Conservation (phyloP, 2,329 filamentous ascomycete genomes). For the Didymella segeticola region DNA sequence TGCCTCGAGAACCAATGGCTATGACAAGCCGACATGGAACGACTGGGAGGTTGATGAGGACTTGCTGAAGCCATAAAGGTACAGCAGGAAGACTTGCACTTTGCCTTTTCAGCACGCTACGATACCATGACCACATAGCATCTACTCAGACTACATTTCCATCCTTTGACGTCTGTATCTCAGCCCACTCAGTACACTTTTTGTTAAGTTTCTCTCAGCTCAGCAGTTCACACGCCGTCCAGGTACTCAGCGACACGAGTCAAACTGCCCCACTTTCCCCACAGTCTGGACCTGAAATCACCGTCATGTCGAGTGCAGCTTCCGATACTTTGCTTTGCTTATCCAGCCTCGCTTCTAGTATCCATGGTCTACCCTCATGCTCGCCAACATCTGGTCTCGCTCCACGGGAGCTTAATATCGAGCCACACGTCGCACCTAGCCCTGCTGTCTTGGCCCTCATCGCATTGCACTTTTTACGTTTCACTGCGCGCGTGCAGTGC, state of each 20-base stretch:
- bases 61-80: slow-evolving; percentile 38
- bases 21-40: slow-evolving; percentile 58
- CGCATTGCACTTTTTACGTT: not conserved
- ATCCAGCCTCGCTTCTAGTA: not conserved
- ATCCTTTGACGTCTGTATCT: no score
- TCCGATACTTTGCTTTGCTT: slow-evolving; percentile 8
- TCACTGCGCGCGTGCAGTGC: not conserved
- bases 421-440: not conserved
- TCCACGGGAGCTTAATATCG: not conserved
- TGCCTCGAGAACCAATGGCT: slow-evolving; percentile 60
- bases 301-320: slow-evolving; percentile 11
- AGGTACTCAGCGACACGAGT: not conserved
- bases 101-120: not conserved
- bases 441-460: not conserved
- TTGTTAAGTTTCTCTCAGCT: not conserved
- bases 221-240: not conserved
- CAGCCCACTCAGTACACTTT: no score
- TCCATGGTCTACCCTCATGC: not conserved
- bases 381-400: not conserved
- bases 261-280: slow-evolving; percentile 11
- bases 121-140: slow-evolving; percentile 5
- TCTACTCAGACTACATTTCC: no score
- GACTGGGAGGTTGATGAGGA: slow-evolving; percentile 53
- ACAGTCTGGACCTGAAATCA: not conserved
- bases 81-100: not conserved